Percentiles rank a stretch among this genome's conserved stretches.
phyloP scores from a whole-genome alignment of 495 filamentous ascomycete species.

The Pyrenula massariospora region DNA sequence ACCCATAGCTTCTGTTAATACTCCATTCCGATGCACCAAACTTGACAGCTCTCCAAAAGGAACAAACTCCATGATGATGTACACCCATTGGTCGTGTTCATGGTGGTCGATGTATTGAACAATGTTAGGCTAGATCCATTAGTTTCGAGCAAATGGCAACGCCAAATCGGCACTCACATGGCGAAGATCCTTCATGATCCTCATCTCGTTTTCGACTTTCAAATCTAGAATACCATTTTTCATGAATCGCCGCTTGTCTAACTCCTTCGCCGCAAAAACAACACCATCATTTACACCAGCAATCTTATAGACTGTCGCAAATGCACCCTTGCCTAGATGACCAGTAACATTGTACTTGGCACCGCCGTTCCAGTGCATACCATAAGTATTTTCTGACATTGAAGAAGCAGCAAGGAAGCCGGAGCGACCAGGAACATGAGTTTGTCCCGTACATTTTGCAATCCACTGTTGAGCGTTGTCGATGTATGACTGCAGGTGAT shows the following conservation, averaged over 20 bases:
- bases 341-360: slow-evolving; percentile 70
- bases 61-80: slow-evolving; percentile 97
- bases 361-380: slow-evolving; percentile 72
- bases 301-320: slow-evolving; percentile 82
- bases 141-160: neutral
- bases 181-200: slow-evolving; percentile 71
- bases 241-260: slow-evolving; percentile 80
- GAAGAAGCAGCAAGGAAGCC: slow-evolving; percentile 17
- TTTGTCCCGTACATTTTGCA: slow-evolving; percentile 7
- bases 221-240: slow-evolving; percentile 75
- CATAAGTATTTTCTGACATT: slow-evolving; percentile 30
- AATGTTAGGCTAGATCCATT: slow-evolving; percentile 58
- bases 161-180: slow-evolving; percentile 49
- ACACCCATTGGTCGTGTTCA: slow-evolving; percentile 64
- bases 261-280: slow-evolving; percentile 79
- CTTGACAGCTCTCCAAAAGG: slow-evolving; percentile 70
- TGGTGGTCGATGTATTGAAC: slow-evolving; percentile 81
- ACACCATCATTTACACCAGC: slow-evolving; percentile 68
- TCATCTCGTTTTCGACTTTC: slow-evolving; percentile 90
- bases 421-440: slow-evolving; percentile 10
- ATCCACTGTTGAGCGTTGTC: slow-evolving; percentile 37
- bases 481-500: slow-evolving; percentile 42
- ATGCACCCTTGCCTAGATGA: slow-evolving; percentile 81
- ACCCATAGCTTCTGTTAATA: slow-evolving; percentile 55
- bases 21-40: slow-evolving; percentile 45